A percentile compares a stretch with the other conserved stretches of the same genome.
These are phyloP conservation scores for Fusarium sp. DNA, from an alignment of 2,329 filamentous ascomycete genomes.

Conservation along the genomic window DNA sequence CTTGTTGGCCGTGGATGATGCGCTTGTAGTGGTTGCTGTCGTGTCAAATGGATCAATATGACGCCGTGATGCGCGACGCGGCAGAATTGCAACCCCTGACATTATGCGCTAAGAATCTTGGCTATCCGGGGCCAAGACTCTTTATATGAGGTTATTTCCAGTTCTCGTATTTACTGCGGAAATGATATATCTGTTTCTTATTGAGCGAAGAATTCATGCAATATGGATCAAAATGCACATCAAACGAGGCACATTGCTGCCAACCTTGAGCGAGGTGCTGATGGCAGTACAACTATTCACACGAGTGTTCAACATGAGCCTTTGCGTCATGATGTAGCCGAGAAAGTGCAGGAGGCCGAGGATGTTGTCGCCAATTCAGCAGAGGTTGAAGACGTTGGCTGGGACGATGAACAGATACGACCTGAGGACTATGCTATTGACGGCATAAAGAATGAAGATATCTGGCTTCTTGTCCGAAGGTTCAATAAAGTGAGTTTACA, in stretches of 20 bases:
- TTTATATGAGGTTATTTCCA: background rate
- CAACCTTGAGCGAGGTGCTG: background rate
- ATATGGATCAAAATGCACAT: background rate
- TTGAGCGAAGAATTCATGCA: rapidly evolving
- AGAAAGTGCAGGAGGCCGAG: rapidly evolving
- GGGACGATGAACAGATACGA: background rate
- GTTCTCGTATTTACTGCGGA: background rate
- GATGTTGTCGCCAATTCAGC: rapidly evolving
- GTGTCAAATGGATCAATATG: background rate
- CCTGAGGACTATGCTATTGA: background rate
- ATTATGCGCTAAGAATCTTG: conserved; percentile 8
- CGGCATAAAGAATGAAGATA: conserved; percentile 12
- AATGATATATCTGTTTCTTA: rapidly evolving
- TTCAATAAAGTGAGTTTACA: conserved; percentile 16
- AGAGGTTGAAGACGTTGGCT: conserved; percentile 1
- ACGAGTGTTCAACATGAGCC: background rate
- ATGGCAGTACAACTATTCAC: background rate
- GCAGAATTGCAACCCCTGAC: background rate
- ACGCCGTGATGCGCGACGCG: background rate
- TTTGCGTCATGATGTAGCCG: rapidly evolving
- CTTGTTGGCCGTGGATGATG: background rate
- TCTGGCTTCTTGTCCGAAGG: conserved; percentile 22
- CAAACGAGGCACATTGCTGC: conserved; percentile 1
- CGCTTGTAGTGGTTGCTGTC: background rate
- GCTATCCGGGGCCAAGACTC: background rate